Percentiles rank a stretch among this genome's conserved stretches.
Evolutionary conservation across 257 asterid genomes (phyloP).

Genomic region (Asclepias syriaca): DNA sequence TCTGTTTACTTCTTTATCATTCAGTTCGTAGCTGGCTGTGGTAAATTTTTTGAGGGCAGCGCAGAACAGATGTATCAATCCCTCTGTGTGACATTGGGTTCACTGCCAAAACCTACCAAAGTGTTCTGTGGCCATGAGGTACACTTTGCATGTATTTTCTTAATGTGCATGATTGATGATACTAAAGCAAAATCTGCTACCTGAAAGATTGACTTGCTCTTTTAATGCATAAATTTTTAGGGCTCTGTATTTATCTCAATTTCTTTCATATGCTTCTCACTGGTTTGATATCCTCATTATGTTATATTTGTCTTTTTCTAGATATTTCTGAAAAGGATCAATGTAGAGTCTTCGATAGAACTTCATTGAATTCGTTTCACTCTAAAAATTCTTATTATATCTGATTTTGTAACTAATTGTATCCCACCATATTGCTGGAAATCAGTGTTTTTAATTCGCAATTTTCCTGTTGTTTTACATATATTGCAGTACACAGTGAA

Average conservation of each 20-base stretch:
- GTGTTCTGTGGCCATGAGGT: slow-evolving; percentile 98
- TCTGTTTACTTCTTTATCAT: slow-evolving; percentile 7
- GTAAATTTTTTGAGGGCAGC: slow-evolving; percentile 92
- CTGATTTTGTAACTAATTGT: not conserved
- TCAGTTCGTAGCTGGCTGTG: slow-evolving; percentile 91
- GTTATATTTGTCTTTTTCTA: not conserved
- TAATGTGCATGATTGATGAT: not conserved
- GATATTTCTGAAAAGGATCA: not conserved
- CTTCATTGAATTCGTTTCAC: not conserved
- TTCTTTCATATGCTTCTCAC: not conserved
- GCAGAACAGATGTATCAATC: slow-evolving; percentile 95
- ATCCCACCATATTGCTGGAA: not conserved
- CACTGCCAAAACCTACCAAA: slow-evolving; percentile 85
- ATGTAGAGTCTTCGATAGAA: not conserved
- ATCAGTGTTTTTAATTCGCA: not conserved
- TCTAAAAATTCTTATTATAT: not conserved
- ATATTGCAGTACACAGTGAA: slow-evolving; percentile 43
- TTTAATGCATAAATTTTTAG: not conserved
- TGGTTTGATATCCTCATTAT: not conserved
- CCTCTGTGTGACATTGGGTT: slow-evolving; percentile 72
- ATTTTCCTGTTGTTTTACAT: not conserved
- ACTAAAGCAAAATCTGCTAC: not conserved
- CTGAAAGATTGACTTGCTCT: not conserved
- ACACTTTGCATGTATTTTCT: slow-evolving; percentile 13
- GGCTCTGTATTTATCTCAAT: not conserved